Percentiles rank a stretch among this genome's conserved stretches.
phyloP scores from a whole-genome alignment of 2,329 filamentous ascomycete genomes.

The Cryphonectria radicalis region DNA sequence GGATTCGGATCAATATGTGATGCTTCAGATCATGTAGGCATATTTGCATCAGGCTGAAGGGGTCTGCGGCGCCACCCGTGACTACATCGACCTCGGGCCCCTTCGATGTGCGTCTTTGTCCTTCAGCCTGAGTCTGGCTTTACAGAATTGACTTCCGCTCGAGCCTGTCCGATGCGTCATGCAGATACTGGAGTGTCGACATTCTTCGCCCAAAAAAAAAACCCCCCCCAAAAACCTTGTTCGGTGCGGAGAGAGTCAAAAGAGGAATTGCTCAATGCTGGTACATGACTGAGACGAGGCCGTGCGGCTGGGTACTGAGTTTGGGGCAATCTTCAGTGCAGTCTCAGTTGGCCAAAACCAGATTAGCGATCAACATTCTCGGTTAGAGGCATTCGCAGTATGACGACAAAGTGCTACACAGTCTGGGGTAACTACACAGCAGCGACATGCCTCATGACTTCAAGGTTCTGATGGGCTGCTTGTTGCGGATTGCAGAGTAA shows the following conservation, averaged over 20 bases:
- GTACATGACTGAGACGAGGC: neutral
- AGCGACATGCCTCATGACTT: neutral
- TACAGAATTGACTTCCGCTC: no score
- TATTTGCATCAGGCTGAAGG: neutral
- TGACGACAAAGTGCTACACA: slow-evolving; percentile 1
- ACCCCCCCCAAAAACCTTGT: no score
- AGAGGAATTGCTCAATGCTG: neutral
- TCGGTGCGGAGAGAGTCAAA: neutral
- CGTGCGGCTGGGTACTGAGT: slow-evolving; percentile 2
- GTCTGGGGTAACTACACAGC: neutral
- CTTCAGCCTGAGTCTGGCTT: neutral
- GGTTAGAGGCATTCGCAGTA: neutral
- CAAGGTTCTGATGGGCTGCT: neutral
- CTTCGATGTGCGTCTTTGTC: neutral
- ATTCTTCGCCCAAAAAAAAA: neutral
- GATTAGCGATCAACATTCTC: slow-evolving; percentile 16
- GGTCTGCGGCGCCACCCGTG: neutral
- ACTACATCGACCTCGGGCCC: neutral
- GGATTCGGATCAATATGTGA: slow-evolving; percentile 13
- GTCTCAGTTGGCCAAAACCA: slow-evolving; percentile 14
- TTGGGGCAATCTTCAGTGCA: neutral
- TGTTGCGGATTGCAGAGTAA: neutral
- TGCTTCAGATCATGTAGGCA: slow-evolving; percentile 10
- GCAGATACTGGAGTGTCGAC: neutral
- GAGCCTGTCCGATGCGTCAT: neutral